Percentiles rank a stretch among this genome's conserved stretches.
phyloP scores from a whole-genome alignment of 2,329 filamentous ascomycete species.

The Balansia obtecta region DNA sequence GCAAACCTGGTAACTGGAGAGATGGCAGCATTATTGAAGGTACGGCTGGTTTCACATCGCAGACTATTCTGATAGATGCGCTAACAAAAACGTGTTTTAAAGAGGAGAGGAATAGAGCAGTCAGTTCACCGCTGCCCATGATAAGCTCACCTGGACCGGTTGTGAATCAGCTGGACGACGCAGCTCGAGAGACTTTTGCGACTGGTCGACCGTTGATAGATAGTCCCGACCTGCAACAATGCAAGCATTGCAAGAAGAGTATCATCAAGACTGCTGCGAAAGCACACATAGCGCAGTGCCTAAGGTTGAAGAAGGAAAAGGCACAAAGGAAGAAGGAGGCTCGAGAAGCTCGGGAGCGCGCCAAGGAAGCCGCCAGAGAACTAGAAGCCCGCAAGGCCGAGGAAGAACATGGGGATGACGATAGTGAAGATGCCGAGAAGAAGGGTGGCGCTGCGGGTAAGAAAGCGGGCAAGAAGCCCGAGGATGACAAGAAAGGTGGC shows the following conservation, averaged over 20 bases:
- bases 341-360: slow-evolving; percentile 55
- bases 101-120: slow-evolving; percentile 45
- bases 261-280: slow-evolving; percentile 64
- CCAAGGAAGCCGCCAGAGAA: slow-evolving; percentile 47
- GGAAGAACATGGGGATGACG: slow-evolving; percentile 34
- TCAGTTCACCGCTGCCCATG: slow-evolving; percentile 27
- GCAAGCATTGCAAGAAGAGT: slow-evolving; percentile 90
- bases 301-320: slow-evolving; percentile 75
- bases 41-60: slow-evolving; percentile 20
- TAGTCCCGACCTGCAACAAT: slow-evolving; percentile 64
- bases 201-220: slow-evolving; percentile 76
- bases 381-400: slow-evolving; percentile 41
- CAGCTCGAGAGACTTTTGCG: slow-evolving; percentile 64
- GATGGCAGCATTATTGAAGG: slow-evolving; percentile 53
- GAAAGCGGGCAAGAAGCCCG: slow-evolving; percentile 59
- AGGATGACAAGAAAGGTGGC: slow-evolving; percentile 48
- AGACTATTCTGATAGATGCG: neutral
- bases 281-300: slow-evolving; percentile 70
- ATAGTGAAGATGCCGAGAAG: slow-evolving; percentile 34
- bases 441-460: slow-evolving; percentile 32
- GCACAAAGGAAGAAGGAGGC: slow-evolving; percentile 66
- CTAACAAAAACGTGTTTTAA: neutral
- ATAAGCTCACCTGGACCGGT: slow-evolving; percentile 40
- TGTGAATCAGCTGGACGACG: slow-evolving; percentile 61
- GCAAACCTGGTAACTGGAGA: slow-evolving; percentile 58